Evolutionary conservation across 805 yeast genomes (phyloP), one percentile per base, ranked within the genome.

Genomic region (Starmerella davenportii): DNA sequence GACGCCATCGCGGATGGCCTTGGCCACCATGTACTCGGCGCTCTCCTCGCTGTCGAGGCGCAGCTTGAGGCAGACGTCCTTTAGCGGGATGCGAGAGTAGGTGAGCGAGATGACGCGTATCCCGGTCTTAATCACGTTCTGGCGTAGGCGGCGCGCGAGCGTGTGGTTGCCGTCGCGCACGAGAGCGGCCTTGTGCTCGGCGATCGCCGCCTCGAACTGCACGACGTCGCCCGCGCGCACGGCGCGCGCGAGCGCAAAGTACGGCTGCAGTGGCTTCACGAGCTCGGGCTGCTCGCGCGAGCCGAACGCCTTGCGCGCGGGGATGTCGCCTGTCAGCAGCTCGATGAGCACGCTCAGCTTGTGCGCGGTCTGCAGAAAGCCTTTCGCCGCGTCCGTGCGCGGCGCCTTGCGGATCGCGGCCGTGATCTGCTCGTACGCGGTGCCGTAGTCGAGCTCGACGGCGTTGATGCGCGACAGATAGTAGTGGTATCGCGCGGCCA

Each of bases 351-450:
- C 79, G 54, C 74, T 78, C 49, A 90, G 69, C 62, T 90, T 90
- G 48, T 85, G 74, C 3, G 95, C 90, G 38, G 79, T 72, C 60
- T 85, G 94, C 46, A 84, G 58, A 57, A 90, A 90, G 2, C 98
- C 98, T 33, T 68, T 59, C 7, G 95, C 82, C 43, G 75, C 71
- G 33, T 70, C 67, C 1, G 93, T 80, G 58, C 82, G 95, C 21
- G 99, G 96, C 8, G 93, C 85, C 58, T 90, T 90, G 63, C 98
- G 76, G 38, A 85, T 78, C 2, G 98, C 95, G n/a, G 90, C 82
- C 40, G 82, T 79, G 40, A 80, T 79, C 54, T 74, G 82, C 52
- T 85, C 94, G 53, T 78, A 76, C 1, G 96, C 95, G 16, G 79
- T 65, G 2, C 93, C 74, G 59, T 90, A 90, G 60, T 90, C 85